Percentiles rank a stretch among this genome's conserved stretches.
phyloP scores from a whole-genome alignment of 1,284 basidiomycete species.

The Austroboletus novae-zelandiae region DNA sequence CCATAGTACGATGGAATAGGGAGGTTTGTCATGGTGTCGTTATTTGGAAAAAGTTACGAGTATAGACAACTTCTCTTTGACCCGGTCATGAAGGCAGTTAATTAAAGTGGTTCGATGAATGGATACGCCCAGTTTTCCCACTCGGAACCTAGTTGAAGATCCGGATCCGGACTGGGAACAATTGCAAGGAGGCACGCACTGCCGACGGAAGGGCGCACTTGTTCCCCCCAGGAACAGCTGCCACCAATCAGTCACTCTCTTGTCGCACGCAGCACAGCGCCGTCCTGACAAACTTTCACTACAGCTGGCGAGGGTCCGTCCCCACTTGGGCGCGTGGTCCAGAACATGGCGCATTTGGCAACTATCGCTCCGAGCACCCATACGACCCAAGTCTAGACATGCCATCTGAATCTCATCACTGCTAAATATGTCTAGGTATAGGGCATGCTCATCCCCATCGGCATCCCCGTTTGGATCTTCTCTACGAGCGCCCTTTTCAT shows the following conservation, averaged over 20 bases:
- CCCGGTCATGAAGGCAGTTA: slow-evolving; percentile 7
- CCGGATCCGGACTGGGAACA: slow-evolving; percentile 33
- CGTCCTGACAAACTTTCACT: slow-evolving; percentile 5
- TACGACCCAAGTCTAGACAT: slow-evolving; percentile 21
- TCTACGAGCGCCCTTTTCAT: slow-evolving; percentile 89
- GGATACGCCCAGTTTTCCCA: slow-evolving; percentile 21
- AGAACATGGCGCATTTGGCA: slow-evolving; percentile 38
- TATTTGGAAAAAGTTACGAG: slow-evolving; percentile 15
- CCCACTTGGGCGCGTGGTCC: slow-evolving; percentile 30
- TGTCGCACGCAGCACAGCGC: slow-evolving; percentile 26
- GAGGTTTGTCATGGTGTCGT: slow-evolving; percentile 10
- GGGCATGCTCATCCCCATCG: slow-evolving; percentile 45
- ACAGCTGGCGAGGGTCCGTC: slow-evolving; percentile 18
- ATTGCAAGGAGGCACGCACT: slow-evolving; percentile 27
- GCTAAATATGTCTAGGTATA: slow-evolving; percentile 34
- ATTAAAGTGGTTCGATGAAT: slow-evolving; percentile 27
- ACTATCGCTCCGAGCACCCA: slow-evolving; percentile 38
- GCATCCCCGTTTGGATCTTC: slow-evolving; percentile 74
- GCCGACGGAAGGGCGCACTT: slow-evolving; percentile 22
- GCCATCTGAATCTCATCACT: slow-evolving; percentile 28
- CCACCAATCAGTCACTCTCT: slow-evolving; percentile 32
- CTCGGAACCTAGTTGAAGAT: slow-evolving; percentile 35
- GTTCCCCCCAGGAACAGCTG: slow-evolving; percentile 28
- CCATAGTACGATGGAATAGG: slow-evolving; percentile 14
- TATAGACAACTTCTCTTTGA: slow-evolving; percentile 26